Evolutionary conservation across 768 basidiomycete species (phyloP), one percentile per base, ranked within the genome.

Genomic region (Podaxis mareebaensis): DNA sequence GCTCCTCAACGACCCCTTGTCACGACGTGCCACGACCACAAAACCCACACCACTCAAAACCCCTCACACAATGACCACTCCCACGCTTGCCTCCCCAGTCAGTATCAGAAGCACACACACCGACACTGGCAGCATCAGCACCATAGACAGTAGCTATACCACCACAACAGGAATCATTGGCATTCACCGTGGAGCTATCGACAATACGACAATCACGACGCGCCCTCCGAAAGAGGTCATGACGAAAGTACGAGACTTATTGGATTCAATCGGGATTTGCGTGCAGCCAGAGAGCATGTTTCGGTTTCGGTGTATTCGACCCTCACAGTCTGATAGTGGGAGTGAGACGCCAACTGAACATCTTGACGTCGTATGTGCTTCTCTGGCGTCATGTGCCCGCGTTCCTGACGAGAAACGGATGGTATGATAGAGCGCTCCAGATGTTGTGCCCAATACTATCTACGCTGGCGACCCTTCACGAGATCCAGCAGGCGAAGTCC

Each of bases 401-500:
- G 26, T 12, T 7, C 12, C 49, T 51, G 24, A 51, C 24, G 7
- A 24, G 10, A 24, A 49, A 17, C 15, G 49, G 12, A 8, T 20
- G 49, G 7, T 26, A 13, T 28, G 11, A 24, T 24, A 60, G 59
- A 17, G 36, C 22, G 13, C 49, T 24, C 22, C 20, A 30, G 48
- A 38, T 46, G 12, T 33, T 8, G 39, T 36, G 17, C 39, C 54
- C 3, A 42, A 12, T 30, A 39, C 55, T 2, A 63, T 63, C 6
- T 63, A 63, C n/a, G 42, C 61, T 11, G 8, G 22, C 5, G 48
- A 63, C 46, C 66, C 74, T 40, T 71, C 82, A 4, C 84, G 90
- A 63, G 96, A 98, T 70, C 81, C 85, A 40, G 91, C 90, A 39
- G 96, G 92, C 69, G 96, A 98, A 81, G 92, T 99, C 62, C 87